Percentiles rank a stretch among this genome's conserved stretches.
Evolutionary conservation across 495 filamentous ascomycete genomes (phyloP).

Genomic region (Penicillium desertorum): DNA sequence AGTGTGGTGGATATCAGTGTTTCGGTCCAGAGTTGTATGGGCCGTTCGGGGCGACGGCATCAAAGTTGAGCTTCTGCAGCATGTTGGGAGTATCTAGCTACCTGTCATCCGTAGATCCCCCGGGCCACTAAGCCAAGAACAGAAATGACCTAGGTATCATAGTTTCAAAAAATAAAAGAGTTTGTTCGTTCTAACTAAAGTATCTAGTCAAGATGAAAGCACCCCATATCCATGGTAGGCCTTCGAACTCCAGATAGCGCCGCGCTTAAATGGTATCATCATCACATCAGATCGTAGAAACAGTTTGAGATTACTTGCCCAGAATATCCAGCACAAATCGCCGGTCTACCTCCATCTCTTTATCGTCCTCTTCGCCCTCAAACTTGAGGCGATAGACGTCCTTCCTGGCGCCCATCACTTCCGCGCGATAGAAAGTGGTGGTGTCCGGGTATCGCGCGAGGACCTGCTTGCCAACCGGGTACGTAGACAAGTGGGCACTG

Average conservation of each 20-base stretch:
- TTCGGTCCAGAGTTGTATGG: conserved; percentile 46
- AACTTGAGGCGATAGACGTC: conserved; percentile 69
- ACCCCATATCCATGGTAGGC: conserved; percentile 12
- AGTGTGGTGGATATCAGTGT: conserved; percentile 52
- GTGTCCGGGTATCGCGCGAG: conserved; percentile 86
- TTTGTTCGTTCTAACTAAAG: conserved; percentile 2
- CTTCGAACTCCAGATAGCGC: conserved; percentile 31
- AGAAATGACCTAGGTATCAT: neutral
- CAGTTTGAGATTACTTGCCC: conserved; percentile 36
- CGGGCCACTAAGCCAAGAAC: neutral
- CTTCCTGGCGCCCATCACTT: conserved; percentile 75
- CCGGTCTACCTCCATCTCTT: conserved; percentile 75
- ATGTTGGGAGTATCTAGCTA: conserved; percentile 33
- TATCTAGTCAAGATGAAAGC: conserved; percentile 15
- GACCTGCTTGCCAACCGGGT: conserved; percentile 76
- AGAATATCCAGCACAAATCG: conserved; percentile 77
- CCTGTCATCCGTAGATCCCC: neutral
- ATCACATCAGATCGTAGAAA: conserved; percentile 29
- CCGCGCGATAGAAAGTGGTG: conserved; percentile 95
- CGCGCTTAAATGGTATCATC: conserved; percentile 35
- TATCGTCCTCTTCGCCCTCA: conserved; percentile 82
- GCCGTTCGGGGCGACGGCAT: conserved; percentile 50
- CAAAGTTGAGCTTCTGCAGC: conserved; percentile 50
- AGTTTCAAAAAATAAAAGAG: neutral
- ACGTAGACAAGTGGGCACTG: conserved; percentile 59